Evolutionary conservation across 83 land plant species (phyloP).

Genomic region (Picea mariana): DNA sequence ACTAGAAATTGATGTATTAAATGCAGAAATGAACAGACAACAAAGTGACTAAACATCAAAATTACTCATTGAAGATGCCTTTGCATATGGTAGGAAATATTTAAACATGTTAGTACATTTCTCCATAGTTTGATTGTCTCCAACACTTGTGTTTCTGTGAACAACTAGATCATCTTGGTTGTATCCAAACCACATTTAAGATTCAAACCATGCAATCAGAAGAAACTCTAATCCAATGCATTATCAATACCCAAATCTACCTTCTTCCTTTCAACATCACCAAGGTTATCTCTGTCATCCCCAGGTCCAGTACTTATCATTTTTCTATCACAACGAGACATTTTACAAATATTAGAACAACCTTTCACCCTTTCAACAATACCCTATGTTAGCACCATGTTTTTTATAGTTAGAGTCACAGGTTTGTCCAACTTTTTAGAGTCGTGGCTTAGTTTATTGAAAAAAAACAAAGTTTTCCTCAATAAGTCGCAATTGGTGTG

Average conservation of each 20-base stretch:
- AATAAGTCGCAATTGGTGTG: too few relatives aligned
- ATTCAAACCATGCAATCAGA: slow-evolving; percentile 96
- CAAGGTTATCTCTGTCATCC: slow-evolving; percentile 19
- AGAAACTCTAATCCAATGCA: slow-evolving; percentile 94
- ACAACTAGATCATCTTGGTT: slow-evolving; percentile 77
- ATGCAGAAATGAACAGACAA: not conserved
- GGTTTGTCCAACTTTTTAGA: too few relatives aligned
- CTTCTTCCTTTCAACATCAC: slow-evolving; percentile 65
- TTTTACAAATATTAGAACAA: slow-evolving; percentile 7
- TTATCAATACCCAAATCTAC: slow-evolving; percentile 76
- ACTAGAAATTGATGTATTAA: not conserved
- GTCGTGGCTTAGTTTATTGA: too few relatives aligned
- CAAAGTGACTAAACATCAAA: not conserved
- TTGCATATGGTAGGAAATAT: slow-evolving; percentile 91
- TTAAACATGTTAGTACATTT: slow-evolving; percentile 97
- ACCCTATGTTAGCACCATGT: not conserved
- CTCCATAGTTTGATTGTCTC: slow-evolving; percentile 95
- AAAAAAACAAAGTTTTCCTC: too few relatives aligned
- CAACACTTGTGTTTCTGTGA: slow-evolving; percentile 87
- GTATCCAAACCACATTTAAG: slow-evolving; percentile 75
- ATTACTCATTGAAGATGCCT: slow-evolving; percentile 79
- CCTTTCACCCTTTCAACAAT: slow-evolving; percentile 1
- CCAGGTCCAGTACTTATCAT: not conserved
- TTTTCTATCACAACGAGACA: slow-evolving; percentile 5
- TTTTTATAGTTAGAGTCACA: too few relatives aligned